Base-by-base conservation (phyloP, 2,329 filamentous ascomycete species). In the Monilinia aucupariae region DNA sequence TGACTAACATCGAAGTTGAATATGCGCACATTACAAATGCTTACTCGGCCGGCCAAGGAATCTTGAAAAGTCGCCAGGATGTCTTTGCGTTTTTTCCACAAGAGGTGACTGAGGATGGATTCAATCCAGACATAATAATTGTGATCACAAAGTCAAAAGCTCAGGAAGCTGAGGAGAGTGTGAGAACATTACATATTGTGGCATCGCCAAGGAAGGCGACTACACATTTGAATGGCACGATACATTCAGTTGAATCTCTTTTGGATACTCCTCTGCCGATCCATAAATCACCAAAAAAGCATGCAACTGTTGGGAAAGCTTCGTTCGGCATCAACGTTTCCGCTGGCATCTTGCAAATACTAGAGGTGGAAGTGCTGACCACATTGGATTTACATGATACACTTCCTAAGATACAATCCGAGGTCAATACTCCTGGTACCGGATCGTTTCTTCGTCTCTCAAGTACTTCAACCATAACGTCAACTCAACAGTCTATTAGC, bases 401-500 rank as follows among this genome's bases (percentile, higher is more conserved):
- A 20, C 77, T 88, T 8, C 87, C 88, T 0, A 85, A 82, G 67
- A 74, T 86, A 32, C 79, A 81, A 62, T 85, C 85, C 17, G 78
- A 76, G 17, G 76, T 87, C 32, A 75, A 79, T 7, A 76, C 82
- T 48, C 75, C 80, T 6, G 79, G 77, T 1, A 78, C 85, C 2
- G 78, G 79, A 25, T 88, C 87, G 2, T 90, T 91, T 69, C 72
- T 88, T 8, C 82, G 86, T 8, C 76, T 92, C 0, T 89, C 87
- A 9, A 83, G 82, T 63, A 85, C 87, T 9, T 84, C 88, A 5
- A 74, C 90, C 1, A 78, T 92, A 51, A 81, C 84, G 1, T 79
- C 83, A n/a, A 85, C 85, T 0, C 70, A 79, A 0, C 75, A 79
- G 12, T 78, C 80, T 0, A 81, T 89, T 48, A 80, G 78, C 49